Percentiles rank a stretch among this genome's conserved stretches.
These are phyloP conservation scores for Peronospora destructor DNA, from an alignment of 352 stramenopile genomes.

Conservation along the genomic window DNA sequence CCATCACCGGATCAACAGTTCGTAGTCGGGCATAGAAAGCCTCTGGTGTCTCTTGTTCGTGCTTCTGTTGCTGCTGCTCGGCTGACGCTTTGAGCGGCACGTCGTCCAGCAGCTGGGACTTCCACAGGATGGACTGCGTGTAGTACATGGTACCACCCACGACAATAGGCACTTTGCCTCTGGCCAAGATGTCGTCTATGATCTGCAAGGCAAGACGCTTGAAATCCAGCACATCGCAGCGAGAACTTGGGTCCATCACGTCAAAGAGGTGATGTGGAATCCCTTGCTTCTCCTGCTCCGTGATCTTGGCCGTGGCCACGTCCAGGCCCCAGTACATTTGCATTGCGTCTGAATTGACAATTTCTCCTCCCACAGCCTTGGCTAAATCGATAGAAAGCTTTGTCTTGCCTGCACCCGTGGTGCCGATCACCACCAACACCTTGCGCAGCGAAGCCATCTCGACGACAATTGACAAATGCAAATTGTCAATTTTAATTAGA, in stretches of 20 bases:
- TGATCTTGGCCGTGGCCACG: conserved; percentile 87
- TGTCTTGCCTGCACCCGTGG: conserved; percentile 88
- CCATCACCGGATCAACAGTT: conserved; percentile 79
- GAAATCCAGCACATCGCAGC: conserved; percentile 81
- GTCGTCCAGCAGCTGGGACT: conserved; percentile 79
- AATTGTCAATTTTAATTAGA: not conserved
- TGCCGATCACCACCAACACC: conserved; percentile 85
- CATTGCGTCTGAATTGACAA: conserved; percentile 90
- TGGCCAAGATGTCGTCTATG: conserved; percentile 80
- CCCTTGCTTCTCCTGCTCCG: conserved; percentile 76
- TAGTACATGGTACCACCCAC: conserved; percentile 91
- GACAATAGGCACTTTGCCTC: conserved; percentile 88
- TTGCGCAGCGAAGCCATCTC: conserved; percentile 46
- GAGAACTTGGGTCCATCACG: conserved; percentile 66
- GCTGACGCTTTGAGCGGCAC: conserved; percentile 25
- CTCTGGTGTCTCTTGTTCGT: conserved; percentile 38
- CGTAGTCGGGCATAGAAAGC: conserved; percentile 55
- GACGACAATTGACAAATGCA: too few relatives aligned
- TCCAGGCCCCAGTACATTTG: conserved; percentile 88
- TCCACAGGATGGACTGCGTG: conserved; percentile 86
- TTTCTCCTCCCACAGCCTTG: conserved; percentile 82
- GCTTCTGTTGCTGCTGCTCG: not conserved
- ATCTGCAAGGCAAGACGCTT: conserved; percentile 57
- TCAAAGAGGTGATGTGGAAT: conserved; percentile 88
- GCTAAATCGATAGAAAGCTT: conserved; percentile 90